Evolutionary conservation across 2,329 filamentous ascomycete genomes (phyloP).

Genomic region (Calonectria honghensis): DNA sequence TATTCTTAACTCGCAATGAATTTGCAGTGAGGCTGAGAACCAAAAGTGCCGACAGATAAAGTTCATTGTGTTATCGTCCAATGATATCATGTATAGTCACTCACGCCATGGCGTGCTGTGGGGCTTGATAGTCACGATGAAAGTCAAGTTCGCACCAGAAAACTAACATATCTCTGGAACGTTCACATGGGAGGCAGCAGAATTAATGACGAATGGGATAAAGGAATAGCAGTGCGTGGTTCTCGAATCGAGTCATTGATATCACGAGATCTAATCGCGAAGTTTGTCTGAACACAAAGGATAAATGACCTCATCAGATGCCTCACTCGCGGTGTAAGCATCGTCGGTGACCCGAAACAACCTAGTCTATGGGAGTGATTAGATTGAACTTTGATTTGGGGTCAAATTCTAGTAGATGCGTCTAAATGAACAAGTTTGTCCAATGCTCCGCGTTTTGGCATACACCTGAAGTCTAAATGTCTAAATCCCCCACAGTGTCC

Average conservation of each 20-base stretch:
- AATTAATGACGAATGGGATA: not conserved
- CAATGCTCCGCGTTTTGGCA: not conserved
- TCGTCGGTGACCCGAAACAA: not conserved
- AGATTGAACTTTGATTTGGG: not conserved
- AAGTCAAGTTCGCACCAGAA: not conserved
- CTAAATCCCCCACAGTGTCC: not conserved
- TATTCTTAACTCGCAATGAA: too few relatives aligned
- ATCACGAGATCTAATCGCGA: slow-evolving; percentile 3
- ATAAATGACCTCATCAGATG: not conserved
- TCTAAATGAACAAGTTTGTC: not conserved
- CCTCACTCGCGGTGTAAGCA: not conserved
- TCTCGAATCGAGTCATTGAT: not conserved
- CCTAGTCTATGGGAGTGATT: not conserved
- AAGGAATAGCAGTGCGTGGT: not conserved
- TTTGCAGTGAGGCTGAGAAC: not conserved
- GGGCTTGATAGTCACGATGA: not conserved
- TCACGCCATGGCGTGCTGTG: not conserved
- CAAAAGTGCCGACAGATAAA: not conserved
- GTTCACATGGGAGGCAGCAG: too few relatives aligned
- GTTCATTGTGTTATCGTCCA: not conserved
- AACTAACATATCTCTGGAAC: not conserved
- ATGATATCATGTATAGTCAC: not conserved
- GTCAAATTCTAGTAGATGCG: not conserved
- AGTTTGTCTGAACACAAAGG: too few relatives aligned
- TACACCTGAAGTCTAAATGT: not conserved